A percentile compares a stretch with the other conserved stretches of the same genome.
These are phyloP conservation scores for Solanum peruvianum DNA, from an alignment of 257 asterid species.

Conservation along the genomic window DNA sequence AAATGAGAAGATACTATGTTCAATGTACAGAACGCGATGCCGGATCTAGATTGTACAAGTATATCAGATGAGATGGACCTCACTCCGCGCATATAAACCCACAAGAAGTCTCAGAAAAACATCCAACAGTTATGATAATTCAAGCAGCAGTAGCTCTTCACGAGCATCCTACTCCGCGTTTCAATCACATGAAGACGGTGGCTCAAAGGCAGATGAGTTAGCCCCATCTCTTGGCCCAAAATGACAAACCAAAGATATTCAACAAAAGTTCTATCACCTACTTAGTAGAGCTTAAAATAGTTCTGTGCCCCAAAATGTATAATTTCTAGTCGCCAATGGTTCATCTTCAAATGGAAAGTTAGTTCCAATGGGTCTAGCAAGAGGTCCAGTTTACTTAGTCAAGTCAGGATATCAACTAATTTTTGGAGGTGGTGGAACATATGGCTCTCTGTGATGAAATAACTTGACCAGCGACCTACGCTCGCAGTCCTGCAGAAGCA, in stretches of 20 bases:
- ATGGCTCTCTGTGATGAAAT: conserved; percentile 25
- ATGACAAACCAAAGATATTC: neutral
- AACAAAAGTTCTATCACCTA: neutral
- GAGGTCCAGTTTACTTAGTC: neutral
- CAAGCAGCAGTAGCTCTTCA: neutral
- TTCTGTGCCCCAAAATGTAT: neutral
- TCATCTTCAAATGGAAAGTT: neutral
- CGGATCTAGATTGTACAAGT: neutral
- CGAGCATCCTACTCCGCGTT: neutral
- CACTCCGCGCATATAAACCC: neutral
- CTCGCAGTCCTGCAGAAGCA: conserved; percentile 28
- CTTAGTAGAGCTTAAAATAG: neutral
- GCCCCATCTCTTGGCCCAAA: neutral
- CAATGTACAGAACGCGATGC: neutral
- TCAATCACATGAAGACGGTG: neutral
- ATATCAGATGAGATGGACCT: neutral
- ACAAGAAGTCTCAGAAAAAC: neutral
- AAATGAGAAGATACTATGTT: neutral
- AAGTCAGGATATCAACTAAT: neutral
- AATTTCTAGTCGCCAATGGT: neutral
- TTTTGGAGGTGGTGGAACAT: conserved; percentile 5
- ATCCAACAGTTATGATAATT: neutral
- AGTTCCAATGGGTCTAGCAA: neutral
- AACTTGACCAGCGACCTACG: conserved; percentile 30
- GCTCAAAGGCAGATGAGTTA: neutral